Evolutionary conservation across 306 rosid genomes (phyloP).

Genomic region (Hippophae rhamnoides): DNA sequence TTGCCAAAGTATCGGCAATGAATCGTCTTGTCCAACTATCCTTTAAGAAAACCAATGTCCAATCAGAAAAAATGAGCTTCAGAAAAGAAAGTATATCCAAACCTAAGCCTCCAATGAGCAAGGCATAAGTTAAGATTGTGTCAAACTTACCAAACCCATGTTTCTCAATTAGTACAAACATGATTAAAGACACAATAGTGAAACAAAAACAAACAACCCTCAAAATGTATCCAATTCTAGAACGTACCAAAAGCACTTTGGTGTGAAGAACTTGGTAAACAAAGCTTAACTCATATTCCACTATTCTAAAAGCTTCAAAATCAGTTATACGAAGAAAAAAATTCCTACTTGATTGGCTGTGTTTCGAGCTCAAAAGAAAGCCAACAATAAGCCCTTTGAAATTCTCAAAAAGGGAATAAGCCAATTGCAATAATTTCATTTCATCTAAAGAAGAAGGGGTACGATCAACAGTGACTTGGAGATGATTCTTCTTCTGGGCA

Average conservation of each 20-base stretch:
- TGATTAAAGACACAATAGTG: not conserved
- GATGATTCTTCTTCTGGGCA: not conserved
- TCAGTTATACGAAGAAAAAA: slow-evolving; percentile 2
- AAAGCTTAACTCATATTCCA: slow-evolving; percentile 21
- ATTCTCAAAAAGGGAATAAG: slow-evolving; percentile 1
- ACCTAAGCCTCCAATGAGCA: not conserved
- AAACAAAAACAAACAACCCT: not conserved
- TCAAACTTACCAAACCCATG: not conserved
- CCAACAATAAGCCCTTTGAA: slow-evolving; percentile 30
- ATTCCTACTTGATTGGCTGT: slow-evolving; percentile 1
- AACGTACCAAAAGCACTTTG: slow-evolving; percentile 12
- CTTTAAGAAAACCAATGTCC: not conserved
- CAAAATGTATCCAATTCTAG: not conserved
- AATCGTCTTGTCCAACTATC: not conserved
- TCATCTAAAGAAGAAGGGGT: not conserved
- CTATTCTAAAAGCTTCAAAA: slow-evolving; percentile 3
- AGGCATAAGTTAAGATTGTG: not conserved
- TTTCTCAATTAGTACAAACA: not conserved
- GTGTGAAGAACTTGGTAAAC: slow-evolving; percentile 27
- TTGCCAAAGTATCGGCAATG: not conserved
- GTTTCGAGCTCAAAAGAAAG: slow-evolving; percentile 13
- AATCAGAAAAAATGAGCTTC: slow-evolving; percentile 5
- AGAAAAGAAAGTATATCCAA: not conserved
- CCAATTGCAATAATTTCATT: slow-evolving; percentile 8
- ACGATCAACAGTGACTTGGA: not conserved